Evolutionary conservation across 148 eudicot species (phyloP), one percentile per base, ranked within the genome.

Genomic region (Fagopyrum tataricum): DNA sequence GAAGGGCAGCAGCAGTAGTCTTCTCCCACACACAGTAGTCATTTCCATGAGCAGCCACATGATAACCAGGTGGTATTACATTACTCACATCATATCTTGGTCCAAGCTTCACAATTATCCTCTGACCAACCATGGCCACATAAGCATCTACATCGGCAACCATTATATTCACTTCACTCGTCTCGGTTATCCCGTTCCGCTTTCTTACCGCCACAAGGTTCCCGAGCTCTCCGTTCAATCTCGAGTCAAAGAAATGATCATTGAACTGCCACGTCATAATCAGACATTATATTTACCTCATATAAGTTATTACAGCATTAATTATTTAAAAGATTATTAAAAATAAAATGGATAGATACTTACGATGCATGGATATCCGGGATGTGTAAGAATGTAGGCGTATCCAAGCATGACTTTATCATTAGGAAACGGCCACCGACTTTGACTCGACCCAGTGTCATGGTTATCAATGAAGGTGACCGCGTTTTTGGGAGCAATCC

Each of bases 361-460:
- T 75, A 82, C 87, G 74, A 87, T 73, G 1, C 86, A 77, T 48
- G 86, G 88, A 64, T 55, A 82, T 43, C 90, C 90, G 1, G 90
- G 90, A 75, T 87, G 90, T 17, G 88, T 83, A 39, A 87, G 86
- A 17, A 85, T 87, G 73, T 87, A 87, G n/a, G 84, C 90, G 77
- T 87, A 87, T 76, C 88, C 90, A 69, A 56, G 83, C 77, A 83
- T 82, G 44, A 87, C 88, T 83, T 87, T 87, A 39, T 79, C 88
- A 3, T 73, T 59, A 2, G 90, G 90, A 71, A 87, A 87, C 13
- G 86, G 90, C 85, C 88, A 84, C 9, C 72, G 31, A 4, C 79
- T 81, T 75, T 84, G 90, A 14, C 87, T 80, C 3, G 84, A 87
- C 39, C 81, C 86, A 1, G 88, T 76, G 71, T 87, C 88, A 24